Evolutionary conservation across 305 asterid species (phyloP).

Genomic region (Fraxinus latifolia): DNA sequence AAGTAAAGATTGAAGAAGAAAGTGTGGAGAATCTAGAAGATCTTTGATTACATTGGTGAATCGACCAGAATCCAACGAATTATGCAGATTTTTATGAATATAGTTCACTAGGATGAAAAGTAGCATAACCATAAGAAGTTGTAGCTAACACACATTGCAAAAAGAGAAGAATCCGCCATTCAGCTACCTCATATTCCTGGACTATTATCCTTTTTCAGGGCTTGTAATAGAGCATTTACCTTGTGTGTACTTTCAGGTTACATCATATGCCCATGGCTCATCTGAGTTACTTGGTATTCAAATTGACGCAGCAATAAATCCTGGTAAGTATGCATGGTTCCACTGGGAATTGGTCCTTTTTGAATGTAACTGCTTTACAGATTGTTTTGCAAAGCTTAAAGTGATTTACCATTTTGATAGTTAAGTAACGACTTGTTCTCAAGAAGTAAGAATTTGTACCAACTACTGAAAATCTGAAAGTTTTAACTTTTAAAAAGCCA

Average conservation of each 20-base stretch:
- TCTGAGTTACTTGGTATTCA: constrained; percentile 95
- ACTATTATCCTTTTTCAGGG: constrained; percentile 8
- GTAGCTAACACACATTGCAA: not conserved
- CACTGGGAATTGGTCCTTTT: constrained; percentile 17
- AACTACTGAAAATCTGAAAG: not conserved
- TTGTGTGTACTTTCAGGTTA: constrained; percentile 57
- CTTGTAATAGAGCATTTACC: constrained; percentile 7
- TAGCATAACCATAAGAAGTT: not conserved
- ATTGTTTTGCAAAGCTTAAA: not conserved
- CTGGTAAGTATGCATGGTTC: constrained; percentile 48
- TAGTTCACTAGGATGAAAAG: not conserved
- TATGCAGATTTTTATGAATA: not conserved
- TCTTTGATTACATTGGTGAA: not conserved
- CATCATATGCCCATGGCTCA: constrained; percentile 97
- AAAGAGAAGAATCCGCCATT: constrained; percentile 1
- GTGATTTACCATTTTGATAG: not conserved
- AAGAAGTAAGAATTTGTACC: not conserved
- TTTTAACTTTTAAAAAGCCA: not conserved
- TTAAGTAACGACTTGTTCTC: not conserved
- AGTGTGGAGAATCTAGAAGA: not conserved
- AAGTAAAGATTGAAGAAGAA: not conserved
- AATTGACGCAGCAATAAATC: constrained; percentile 98
- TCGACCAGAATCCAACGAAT: not conserved
- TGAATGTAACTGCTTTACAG: not conserved
- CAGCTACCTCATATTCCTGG: constrained; percentile 12